phyloP scores from a whole-genome alignment of 371 early-diverging fungal species.

The Blyttiomyces sp. region DNA sequence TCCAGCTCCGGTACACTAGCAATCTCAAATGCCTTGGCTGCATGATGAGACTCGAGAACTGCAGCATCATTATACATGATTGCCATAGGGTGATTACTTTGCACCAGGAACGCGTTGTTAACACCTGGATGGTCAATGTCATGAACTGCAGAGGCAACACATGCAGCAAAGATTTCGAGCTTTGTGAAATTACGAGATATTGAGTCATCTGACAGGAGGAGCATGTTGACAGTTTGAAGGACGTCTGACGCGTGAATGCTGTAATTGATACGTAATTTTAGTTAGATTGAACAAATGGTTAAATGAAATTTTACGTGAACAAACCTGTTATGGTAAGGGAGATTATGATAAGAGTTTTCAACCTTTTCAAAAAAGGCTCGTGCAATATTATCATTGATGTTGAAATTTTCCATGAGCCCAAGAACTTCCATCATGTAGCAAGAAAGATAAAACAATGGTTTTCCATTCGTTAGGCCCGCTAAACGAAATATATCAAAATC shows the following conservation, averaged over 20 bases:
- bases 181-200: slow-evolving; percentile 40
- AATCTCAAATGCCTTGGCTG: slow-evolving; percentile 47
- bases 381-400: slow-evolving; percentile 28
- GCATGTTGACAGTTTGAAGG: slow-evolving; percentile 44
- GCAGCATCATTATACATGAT: slow-evolving; percentile 48
- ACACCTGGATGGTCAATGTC: slow-evolving; percentile 56
- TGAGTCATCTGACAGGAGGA: slow-evolving; percentile 32
- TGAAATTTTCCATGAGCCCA: slow-evolving; percentile 34
- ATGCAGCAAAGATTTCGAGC: slow-evolving; percentile 38
- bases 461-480: slow-evolving; percentile 33
- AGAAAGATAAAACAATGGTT: slow-evolving; percentile 41
- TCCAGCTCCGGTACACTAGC: slow-evolving; percentile 33
- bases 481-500: slow-evolving; percentile 52
- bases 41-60: slow-evolving; percentile 52
- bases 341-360: slow-evolving; percentile 36
- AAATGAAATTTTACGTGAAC: not conserved
- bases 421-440: slow-evolving; percentile 37
- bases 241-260: slow-evolving; percentile 55
- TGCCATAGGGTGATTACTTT: slow-evolving; percentile 37
- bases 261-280: not conserved
- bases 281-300: not conserved
- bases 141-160: slow-evolving; percentile 50
- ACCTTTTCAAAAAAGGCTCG: slow-evolving; percentile 33
- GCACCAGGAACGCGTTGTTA: slow-evolving; percentile 50
- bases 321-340: slow-evolving; percentile 50